Evolutionary conservation across 176 grass and related monocot genomes (phyloP), one percentile per base, ranked within the genome.

Genomic region (Guadua angustifolia): DNA sequence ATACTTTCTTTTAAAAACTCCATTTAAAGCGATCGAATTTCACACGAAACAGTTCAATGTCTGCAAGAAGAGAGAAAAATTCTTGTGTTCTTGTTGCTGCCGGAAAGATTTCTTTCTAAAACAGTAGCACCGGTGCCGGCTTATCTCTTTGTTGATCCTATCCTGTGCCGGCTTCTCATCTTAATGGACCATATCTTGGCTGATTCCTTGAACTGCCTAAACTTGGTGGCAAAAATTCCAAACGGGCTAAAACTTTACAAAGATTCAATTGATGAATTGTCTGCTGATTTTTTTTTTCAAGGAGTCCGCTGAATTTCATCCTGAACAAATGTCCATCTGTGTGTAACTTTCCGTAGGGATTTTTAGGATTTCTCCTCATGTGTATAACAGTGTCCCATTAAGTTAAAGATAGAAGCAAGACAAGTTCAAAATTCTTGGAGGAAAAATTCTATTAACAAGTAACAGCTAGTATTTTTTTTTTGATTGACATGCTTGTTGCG

Each of bases 401-500:
- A 66, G 44, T 51, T 79, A n/a, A 49, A 16, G 43, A 64, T 13
- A 22, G 46, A 6, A 50, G 43, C 4, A 74, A 50, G 45, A 39
- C 19, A 74, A n/a, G 33, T 21, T 33, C 55, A 3, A 75, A 75
- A 17, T 55, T 65, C 1, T 19, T 4, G 9, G 14, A 43, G 46
- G 63, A 75, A 65, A 51, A 59, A 7, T 84, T 84, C 22, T 58
- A 22, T 76, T 40, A 57, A 67, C 45, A 83, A 51, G 13, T 15
- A 63, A 16, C 13, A 63, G 60, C 29, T 64, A 43, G 4, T n/a
- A 22, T 6, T 36, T 75, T 83, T 1, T 40, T 56, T 44, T 49
- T 58, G 39, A 86, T 68, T 17, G 32, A 6, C 84, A 67, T 82
- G 74, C 86, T 35, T 46, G 83, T 59, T 68, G 67, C 59, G 36